A percentile compares a stretch with the other conserved stretches of the same genome.
These are phyloP conservation scores for Alternaria sp. DNA, from an alignment of 2,329 filamentous ascomycete species.

Conservation along the genomic window DNA sequence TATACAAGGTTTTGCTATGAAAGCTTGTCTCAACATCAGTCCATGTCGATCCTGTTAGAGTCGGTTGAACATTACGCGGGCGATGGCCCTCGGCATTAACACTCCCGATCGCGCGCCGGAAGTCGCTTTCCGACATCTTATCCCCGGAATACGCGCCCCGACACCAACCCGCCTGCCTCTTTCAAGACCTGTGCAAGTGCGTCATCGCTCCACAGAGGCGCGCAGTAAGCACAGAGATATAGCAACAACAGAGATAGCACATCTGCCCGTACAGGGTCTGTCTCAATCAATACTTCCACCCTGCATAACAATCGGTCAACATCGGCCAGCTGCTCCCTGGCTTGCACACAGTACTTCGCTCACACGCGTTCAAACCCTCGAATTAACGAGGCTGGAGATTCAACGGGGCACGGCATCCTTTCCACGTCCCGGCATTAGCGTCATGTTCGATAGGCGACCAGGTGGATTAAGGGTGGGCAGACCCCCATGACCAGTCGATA, in stretches of 20 bases:
- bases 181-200: neutral
- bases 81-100: slow-evolving; percentile 2
- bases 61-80: neutral
- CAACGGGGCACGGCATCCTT: slow-evolving; percentile 1
- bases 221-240: neutral
- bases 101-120: neutral
- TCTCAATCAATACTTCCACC: neutral
- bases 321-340: neutral
- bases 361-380: neutral
- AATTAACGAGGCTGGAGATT: neutral
- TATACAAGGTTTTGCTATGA: neutral
- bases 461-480: slow-evolving; percentile 3
- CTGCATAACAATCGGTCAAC: slow-evolving; percentile 1
- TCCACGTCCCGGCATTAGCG: slow-evolving; percentile 15
- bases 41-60: neutral
- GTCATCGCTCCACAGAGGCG: slow-evolving; percentile 8
- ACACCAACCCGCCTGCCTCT: slow-evolving; percentile 2
- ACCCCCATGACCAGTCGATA: slow-evolving; percentile 5
- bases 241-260: neutral
- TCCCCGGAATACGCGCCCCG: slow-evolving; percentile 5
- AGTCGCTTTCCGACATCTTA: slow-evolving; percentile 5
- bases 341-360: neutral
- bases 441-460: slow-evolving; percentile 8
- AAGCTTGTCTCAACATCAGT: neutral
- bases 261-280: neutral